These are phyloP conservation scores for Lunasporangiospora selenospora DNA, from an alignment of 192 early-diverging fungal genomes.

Conservation along the genomic window DNA sequence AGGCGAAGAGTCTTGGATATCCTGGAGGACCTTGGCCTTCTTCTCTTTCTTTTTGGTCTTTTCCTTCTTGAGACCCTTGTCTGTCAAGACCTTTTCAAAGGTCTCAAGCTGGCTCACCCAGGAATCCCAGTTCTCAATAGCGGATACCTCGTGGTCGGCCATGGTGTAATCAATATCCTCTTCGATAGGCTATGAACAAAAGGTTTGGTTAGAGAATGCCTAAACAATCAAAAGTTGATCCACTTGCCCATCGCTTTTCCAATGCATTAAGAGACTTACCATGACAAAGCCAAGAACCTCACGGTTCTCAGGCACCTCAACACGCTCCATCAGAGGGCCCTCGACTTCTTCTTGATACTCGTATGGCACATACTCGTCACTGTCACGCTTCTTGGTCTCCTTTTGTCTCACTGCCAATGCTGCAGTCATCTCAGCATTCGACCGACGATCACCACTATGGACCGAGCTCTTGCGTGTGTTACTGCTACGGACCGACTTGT, in stretches of 20 bases:
- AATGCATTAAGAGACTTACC: too few relatives aligned
- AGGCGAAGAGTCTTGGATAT: background rate
- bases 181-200: slow-evolving; percentile 18
- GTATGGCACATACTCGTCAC: slow-evolving; percentile 38
- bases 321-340: slow-evolving; percentile 43
- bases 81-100: slow-evolving; percentile 31
- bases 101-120: slow-evolving; percentile 46
- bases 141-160: slow-evolving; percentile 25
- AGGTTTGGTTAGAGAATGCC: background rate
- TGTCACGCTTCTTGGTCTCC: slow-evolving; percentile 23
- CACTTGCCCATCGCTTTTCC: too few relatives aligned
- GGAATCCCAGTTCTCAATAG: slow-evolving; percentile 44
- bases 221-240: background rate
- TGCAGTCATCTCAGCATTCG: slow-evolving; percentile 14
- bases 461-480: slow-evolving; percentile 16
- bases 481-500: slow-evolving; percentile 23
- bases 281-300: slow-evolving; percentile 36
- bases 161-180: slow-evolving; percentile 24
- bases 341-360: slow-evolving; percentile 43
- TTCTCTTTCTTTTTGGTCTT: slow-evolving; percentile 33
- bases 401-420: slow-evolving; percentile 15
- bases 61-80: slow-evolving; percentile 40
- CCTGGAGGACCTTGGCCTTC: background rate
- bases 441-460: slow-evolving; percentile 4
- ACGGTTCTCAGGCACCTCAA: slow-evolving; percentile 29